phyloP scores from a whole-genome alignment of 371 early-diverging fungal genomes.

The Dinochytrium kinnereticum region DNA sequence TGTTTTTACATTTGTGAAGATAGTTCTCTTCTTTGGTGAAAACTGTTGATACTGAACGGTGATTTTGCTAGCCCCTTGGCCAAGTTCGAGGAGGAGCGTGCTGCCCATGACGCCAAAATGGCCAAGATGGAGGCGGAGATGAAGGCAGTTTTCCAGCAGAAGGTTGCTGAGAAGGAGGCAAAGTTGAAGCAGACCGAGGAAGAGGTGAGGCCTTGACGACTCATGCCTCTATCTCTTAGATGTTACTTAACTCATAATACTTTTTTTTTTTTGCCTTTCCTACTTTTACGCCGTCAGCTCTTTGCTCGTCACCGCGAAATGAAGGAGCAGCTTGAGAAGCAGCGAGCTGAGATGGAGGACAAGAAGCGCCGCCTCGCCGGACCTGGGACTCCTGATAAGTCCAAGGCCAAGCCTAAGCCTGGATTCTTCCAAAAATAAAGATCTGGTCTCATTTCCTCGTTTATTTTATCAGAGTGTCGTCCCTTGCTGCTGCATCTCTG shows the following conservation, averaged over 20 bases:
- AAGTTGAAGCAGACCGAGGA: conserved; percentile 97
- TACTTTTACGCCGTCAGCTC: conserved; percentile 54
- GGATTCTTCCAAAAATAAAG: conserved; percentile 29
- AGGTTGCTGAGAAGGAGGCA: conserved; percentile 96
- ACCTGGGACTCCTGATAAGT: conserved; percentile 65
- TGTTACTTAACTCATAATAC: not conserved
- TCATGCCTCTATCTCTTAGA: not conserved
- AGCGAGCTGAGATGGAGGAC: conserved; percentile 89
- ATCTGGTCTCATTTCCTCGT: too few species aligned
- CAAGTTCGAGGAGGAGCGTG: conserved; percentile 92
- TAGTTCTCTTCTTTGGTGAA: not conserved
- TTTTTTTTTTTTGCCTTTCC: conserved; percentile 1
- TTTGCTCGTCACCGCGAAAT: conserved; percentile 96
- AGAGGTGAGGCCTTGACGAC: conserved; percentile 76
- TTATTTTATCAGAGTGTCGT: too few species aligned
- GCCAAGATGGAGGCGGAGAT: conserved; percentile 98
- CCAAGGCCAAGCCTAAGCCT: conserved; percentile 32
- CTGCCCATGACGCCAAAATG: conserved; percentile 92
- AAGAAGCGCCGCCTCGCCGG: conserved; percentile 89
- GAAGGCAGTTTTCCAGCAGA: conserved; percentile 96
- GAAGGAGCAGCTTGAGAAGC: conserved; percentile 95
- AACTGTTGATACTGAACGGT: conserved; percentile 22
- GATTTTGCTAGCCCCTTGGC: conserved; percentile 67
- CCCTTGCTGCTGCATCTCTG: too few species aligned
- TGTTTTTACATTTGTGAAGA: conserved; percentile 6